Base-by-base conservation (phyloP, 257 asterid species). In the Prunella vulgaris region DNA sequence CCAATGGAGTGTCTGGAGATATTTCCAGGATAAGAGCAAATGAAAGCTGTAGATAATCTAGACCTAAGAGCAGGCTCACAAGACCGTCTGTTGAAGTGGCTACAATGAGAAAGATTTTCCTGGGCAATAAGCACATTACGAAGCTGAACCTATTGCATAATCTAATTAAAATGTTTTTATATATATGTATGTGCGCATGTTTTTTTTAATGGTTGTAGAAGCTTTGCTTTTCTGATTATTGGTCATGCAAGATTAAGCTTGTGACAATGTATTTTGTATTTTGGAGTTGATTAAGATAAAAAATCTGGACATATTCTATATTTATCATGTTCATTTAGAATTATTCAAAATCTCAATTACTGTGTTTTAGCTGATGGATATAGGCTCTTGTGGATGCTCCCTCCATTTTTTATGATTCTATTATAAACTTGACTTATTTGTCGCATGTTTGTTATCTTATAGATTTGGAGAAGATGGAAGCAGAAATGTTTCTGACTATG, bases 271-370 rank as follows among this genome's bases (percentile, higher is more conserved):
- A 44, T 22, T 30, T 61, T 63, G 7, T 30, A 20, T 42, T 46
- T 42, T 12, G 17, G 18, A 13, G 51, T 42, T 13, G 6, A 42
- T 42, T 42, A 42, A 42, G 49, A 42, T 42, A 4, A 0, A 42
- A 13, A 42, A 13, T 42, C 17, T 42, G 51, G 6, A 13, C 15
- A 42, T 42, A 42, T 13, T 1, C 18, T 42, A 13, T 17, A 42
- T 42, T 42, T 67, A 59, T 51, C 9, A 10, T 60, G 37, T 6
- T 54, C 63, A 24, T 67, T 68, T 52, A 33, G 40, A 57, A 67
- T 42, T 40, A 30, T 66, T 25, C 46, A 53, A 4, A 9, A 51
- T 51, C 35, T 8, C 37, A 40, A 60, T 54, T 68, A 32, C 10
- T 15, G 66, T 28, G 60, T 76, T 28, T 18, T 44, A 22, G 52